A percentile compares a stretch with the other conserved stretches of the same genome.
Conservation (phyloP, 306 rosid genomes). For the Lotus japonicus region DNA sequence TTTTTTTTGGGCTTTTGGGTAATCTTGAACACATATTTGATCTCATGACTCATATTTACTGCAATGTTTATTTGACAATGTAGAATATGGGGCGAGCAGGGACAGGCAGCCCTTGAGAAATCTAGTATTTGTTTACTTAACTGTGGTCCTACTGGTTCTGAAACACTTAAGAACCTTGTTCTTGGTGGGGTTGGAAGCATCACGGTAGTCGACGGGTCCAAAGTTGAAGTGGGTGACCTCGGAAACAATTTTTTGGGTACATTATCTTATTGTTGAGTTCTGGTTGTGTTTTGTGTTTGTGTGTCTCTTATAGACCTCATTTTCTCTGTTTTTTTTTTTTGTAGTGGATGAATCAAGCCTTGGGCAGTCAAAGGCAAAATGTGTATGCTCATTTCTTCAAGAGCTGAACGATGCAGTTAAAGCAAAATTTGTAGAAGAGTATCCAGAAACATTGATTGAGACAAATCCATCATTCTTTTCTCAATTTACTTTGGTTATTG, state of each 20-base stretch:
- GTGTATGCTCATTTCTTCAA: slow-evolving; percentile 91
- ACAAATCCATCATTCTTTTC: slow-evolving; percentile 84
- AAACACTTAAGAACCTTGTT: slow-evolving; percentile 86
- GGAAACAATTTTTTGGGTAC: slow-evolving; percentile 95
- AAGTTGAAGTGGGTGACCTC: slow-evolving; percentile 85
- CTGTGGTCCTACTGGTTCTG: slow-evolving; percentile 98
- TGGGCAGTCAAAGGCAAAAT: slow-evolving; percentile 91
- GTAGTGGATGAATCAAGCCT: slow-evolving; percentile 76
- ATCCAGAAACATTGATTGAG: slow-evolving; percentile 72
- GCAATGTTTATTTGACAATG: slow-evolving; percentile 16
- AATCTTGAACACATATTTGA: neutral
- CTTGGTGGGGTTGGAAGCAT: slow-evolving; percentile 98
- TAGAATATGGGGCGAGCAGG: slow-evolving; percentile 90
- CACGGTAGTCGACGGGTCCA: slow-evolving; percentile 91
- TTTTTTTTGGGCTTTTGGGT: neutral
- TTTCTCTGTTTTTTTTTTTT: neutral
- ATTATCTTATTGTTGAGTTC: neutral
- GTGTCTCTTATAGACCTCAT: slow-evolving; percentile 5
- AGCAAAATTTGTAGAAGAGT: slow-evolving; percentile 89
- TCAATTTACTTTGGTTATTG: slow-evolving; percentile 86
- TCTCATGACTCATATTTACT: neutral
- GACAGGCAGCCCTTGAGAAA: slow-evolving; percentile 75
- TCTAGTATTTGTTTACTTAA: slow-evolving; percentile 84
- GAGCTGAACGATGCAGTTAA: slow-evolving; percentile 96
- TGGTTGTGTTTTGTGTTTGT: neutral